A percentile compares a stretch with the other conserved stretches of the same genome.
These are phyloP conservation scores for Rhazya stricta DNA, from an alignment of 257 asterid species.

Conservation along the genomic window DNA sequence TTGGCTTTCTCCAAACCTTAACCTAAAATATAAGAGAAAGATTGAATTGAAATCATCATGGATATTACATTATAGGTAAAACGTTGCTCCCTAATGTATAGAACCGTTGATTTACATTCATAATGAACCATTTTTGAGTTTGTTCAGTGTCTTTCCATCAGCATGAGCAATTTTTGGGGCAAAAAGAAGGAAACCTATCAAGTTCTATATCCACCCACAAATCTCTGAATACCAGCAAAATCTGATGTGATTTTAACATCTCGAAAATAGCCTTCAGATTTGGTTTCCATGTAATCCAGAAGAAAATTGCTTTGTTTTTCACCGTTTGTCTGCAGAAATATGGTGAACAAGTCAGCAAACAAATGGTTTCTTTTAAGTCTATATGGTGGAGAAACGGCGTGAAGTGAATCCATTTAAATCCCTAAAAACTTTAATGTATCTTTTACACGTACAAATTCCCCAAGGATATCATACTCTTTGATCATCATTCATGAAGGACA, in stretches of 20 bases:
- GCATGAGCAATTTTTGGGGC: neutral
- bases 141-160: neutral
- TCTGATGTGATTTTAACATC: slow-evolving; percentile 47
- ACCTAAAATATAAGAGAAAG: neutral
- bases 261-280: slow-evolving; percentile 47
- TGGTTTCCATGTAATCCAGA: slow-evolving; percentile 40
- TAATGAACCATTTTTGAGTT: neutral
- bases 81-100: neutral
- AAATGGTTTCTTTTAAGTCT: too few relatives aligned
- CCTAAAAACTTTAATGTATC: too few relatives aligned
- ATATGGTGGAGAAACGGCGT: neutral
- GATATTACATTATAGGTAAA: neutral
- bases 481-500: slow-evolving; percentile 9
- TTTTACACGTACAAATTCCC: neutral
- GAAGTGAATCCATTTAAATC: neutral
- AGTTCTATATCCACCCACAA: slow-evolving; percentile 60
- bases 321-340: slow-evolving; percentile 74
- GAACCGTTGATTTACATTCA: neutral
- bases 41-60: neutral
- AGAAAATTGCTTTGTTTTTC: slow-evolving; percentile 60
- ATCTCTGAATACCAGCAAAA: slow-evolving; percentile 69
- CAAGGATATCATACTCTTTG: neutral
- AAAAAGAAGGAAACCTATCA: slow-evolving; percentile 10
- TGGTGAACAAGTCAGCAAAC: neutral
- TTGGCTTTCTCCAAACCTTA: too few relatives aligned